phyloP scores from a whole-genome alignment of 2,329 filamentous ascomycete species.

The Penicillium paneum region DNA sequence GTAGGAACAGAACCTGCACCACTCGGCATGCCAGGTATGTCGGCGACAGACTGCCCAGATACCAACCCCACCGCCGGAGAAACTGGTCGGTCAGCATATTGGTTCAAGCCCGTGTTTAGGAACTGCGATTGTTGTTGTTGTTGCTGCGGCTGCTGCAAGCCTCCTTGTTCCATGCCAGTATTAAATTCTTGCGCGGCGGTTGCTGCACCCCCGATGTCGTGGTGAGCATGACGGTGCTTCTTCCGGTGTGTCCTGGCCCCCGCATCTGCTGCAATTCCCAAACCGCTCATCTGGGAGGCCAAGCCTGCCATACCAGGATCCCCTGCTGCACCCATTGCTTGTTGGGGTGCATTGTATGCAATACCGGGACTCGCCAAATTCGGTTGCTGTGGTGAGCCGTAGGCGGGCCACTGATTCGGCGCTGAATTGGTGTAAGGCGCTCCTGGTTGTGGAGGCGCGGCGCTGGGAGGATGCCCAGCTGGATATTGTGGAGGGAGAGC shows the following conservation, averaged over 20 bases:
- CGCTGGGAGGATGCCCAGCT: constrained; percentile 34
- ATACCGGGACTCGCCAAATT: constrained; percentile 25
- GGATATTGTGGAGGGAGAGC: constrained; percentile 53
- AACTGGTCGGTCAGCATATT: constrained; percentile 27
- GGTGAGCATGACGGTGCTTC: constrained; percentile 92
- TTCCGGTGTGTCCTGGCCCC: constrained; percentile 62
- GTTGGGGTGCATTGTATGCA: constrained; percentile 28
- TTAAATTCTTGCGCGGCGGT: constrained; percentile 67
- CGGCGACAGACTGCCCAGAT: constrained; percentile 21
- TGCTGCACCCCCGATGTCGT: constrained; percentile 64
- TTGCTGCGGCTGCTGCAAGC: constrained; percentile 51
- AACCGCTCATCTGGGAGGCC: constrained; percentile 69
- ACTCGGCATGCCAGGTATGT: constrained; percentile 33
- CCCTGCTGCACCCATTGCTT: constrained; percentile 25
- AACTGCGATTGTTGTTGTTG: constrained; percentile 55
- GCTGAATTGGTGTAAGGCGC: constrained; percentile 35
- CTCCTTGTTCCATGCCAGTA: constrained; percentile 63
- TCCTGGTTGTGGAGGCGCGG: constrained; percentile 40
- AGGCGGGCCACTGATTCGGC: constrained; percentile 33
- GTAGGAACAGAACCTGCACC: constrained; percentile 59
- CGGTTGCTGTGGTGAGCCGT: constrained; percentile 28
- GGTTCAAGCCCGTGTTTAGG: constrained; percentile 54
- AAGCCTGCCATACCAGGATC: constrained; percentile 41
- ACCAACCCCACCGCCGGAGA: constrained; percentile 29
- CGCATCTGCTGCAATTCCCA: constrained; percentile 60